These are phyloP conservation scores for Fusarium longipes DNA, from an alignment of 2,329 filamentous ascomycete genomes.

Conservation along the genomic window DNA sequence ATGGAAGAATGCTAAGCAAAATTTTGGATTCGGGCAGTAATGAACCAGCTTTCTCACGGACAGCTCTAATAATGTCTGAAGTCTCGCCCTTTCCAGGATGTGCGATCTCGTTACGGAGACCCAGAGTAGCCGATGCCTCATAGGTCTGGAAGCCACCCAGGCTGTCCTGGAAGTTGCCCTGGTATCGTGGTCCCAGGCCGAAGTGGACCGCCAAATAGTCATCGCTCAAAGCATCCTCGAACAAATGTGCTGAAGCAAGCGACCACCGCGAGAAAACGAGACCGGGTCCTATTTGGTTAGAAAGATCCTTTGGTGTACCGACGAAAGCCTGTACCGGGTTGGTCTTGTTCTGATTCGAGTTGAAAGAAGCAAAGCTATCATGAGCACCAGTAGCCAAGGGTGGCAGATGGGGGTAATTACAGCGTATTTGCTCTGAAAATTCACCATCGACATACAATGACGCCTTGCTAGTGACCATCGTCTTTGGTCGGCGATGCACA, in stretches of 20 bases:
- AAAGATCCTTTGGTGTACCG: slow-evolving; percentile 90
- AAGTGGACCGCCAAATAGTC: slow-evolving; percentile 92
- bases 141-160: slow-evolving; percentile 97
- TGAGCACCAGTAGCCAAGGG: slow-evolving; percentile 70
- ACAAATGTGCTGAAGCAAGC: slow-evolving; percentile 87
- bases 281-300: slow-evolving; percentile 77
- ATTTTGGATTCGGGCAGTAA: slow-evolving; percentile 85
- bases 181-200: slow-evolving; percentile 88
- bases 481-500: slow-evolving; percentile 82
- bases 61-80: slow-evolving; percentile 91
- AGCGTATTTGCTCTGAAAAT: slow-evolving; percentile 91
- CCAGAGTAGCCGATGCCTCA: slow-evolving; percentile 88
- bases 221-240: slow-evolving; percentile 88
- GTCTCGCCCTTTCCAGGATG: slow-evolving; percentile 90
- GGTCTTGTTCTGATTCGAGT: slow-evolving; percentile 65
- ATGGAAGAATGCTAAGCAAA: slow-evolving; percentile 84
- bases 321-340: slow-evolving; percentile 90
- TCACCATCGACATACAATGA: slow-evolving; percentile 93
- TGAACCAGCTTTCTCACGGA: slow-evolving; percentile 83
- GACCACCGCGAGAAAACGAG: slow-evolving; percentile 86
- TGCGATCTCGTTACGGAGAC: slow-evolving; percentile 89
- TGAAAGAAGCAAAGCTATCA: slow-evolving; percentile 77
- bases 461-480: slow-evolving; percentile 81
- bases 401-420: slow-evolving; percentile 84
- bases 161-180: slow-evolving; percentile 96